Conservation (phyloP, 352 stramenopile genomes). For the Globisporangium spinosum region DNA sequence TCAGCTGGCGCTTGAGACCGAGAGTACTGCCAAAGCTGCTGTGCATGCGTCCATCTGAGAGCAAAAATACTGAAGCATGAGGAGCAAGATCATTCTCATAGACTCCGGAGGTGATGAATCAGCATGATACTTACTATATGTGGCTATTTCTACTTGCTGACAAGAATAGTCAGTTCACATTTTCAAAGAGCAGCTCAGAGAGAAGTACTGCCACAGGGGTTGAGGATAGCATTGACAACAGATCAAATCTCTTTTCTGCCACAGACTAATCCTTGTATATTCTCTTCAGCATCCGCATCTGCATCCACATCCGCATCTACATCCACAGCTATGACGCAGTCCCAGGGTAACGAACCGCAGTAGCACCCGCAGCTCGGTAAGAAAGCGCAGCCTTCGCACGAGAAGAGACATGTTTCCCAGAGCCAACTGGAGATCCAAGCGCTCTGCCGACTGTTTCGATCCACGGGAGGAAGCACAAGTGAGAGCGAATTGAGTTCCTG, state of each 20-base stretch:
- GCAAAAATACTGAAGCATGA: not conserved
- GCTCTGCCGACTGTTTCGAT: slow-evolving; percentile 36
- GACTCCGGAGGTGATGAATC: no score
- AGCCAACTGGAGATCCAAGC: slow-evolving; percentile 44
- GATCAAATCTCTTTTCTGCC: not conserved
- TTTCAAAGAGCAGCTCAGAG: not conserved
- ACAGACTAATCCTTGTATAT: not conserved
- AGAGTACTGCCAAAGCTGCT: slow-evolving; percentile 1
- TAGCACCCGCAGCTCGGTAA: not conserved
- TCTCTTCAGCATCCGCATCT: not conserved
- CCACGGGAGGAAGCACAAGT: slow-evolving; percentile 30
- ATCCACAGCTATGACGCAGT: slow-evolving; percentile 11
- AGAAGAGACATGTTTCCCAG: slow-evolving; percentile 30
- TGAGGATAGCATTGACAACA: not conserved
- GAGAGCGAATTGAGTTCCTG: slow-evolving; percentile 22
- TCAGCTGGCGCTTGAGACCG: slow-evolving; percentile 17
- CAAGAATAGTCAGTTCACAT: slow-evolving; percentile 2
- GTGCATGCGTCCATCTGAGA: slow-evolving; percentile 7
- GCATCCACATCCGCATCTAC: no score
- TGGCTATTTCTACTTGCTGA: not conserved
- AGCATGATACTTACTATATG: no score
- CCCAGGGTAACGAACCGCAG: not conserved
- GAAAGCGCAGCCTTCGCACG: not conserved
- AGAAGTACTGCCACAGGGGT: not conserved
- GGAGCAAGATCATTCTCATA: not conserved